Conservation (phyloP, 495 filamentous ascomycete species). For the Neurospora sp. region DNA sequence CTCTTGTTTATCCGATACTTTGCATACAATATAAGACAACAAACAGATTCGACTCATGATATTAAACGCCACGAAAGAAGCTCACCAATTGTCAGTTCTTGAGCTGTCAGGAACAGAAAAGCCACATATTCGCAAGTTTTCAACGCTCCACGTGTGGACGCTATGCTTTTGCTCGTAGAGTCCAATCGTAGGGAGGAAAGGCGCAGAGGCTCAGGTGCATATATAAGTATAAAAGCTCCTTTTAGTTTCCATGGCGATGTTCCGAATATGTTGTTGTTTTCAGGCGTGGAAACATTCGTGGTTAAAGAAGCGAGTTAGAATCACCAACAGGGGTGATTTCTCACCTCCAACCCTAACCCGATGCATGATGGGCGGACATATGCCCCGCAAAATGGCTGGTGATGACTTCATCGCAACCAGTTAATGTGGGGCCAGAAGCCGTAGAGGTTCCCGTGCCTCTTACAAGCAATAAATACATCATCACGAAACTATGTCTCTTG, state of each 20-base stretch:
- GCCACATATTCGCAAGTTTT: not conserved
- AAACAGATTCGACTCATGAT: not conserved
- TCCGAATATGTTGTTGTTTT: not conserved
- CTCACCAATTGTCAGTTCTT: not conserved
- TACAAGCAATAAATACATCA: not conserved
- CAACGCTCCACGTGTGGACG: not conserved
- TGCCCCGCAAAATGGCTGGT: not conserved
- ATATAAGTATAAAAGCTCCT: not conserved
- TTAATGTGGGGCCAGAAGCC: not conserved
- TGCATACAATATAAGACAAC: not conserved
- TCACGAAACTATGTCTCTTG: not conserved
- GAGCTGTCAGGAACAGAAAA: not conserved
- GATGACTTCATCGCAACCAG: not conserved
- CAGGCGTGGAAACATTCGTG: not conserved
- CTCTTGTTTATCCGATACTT: not conserved
- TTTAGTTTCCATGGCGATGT: not conserved
- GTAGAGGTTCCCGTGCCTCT: not conserved
- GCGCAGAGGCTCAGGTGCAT: not conserved
- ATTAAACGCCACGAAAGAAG: not conserved
- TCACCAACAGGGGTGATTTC: not conserved
- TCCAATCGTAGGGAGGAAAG: not conserved
- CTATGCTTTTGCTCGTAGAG: no score
- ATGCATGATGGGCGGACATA: not conserved
- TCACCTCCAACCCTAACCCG: not conserved
- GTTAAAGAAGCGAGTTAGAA: not conserved